A percentile compares a stretch with the other conserved stretches of the same genome.
Evolutionary conservation across 371 early-diverging fungal species (phyloP).

Genomic region (Mortierella polycephala): DNA sequence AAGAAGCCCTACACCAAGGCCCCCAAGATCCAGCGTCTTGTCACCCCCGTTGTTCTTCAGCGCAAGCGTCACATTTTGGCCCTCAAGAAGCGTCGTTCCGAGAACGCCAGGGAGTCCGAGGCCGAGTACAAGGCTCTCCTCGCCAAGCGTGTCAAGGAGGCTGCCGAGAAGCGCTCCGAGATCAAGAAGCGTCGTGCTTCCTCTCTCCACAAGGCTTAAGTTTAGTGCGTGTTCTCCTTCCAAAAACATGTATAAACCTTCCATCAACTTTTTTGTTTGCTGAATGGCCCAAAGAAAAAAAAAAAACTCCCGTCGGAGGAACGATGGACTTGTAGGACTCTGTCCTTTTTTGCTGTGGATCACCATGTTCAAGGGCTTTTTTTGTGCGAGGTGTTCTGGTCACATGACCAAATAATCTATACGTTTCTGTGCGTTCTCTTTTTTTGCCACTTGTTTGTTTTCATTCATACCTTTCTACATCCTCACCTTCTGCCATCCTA

Average conservation of each 20-base stretch:
- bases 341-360: background rate
- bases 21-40: slow-evolving; percentile 96
- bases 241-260: slow-evolving; percentile 12
- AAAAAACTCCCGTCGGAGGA: background rate
- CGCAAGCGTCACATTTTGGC: slow-evolving; percentile 90
- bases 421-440: background rate
- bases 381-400: too few relatives aligned
- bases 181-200: slow-evolving; percentile 71
- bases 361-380: too few relatives aligned
- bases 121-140: slow-evolving; percentile 93
- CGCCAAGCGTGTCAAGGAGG: slow-evolving; percentile 92
- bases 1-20: slow-evolving; percentile 96
- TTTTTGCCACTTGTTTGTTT: background rate
- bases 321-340: too few relatives aligned
- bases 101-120: slow-evolving; percentile 87
- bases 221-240: slow-evolving; percentile 11
- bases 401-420: background rate
- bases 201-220: slow-evolving; percentile 58
- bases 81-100: slow-evolving; percentile 84
- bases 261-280: slow-evolving; percentile 1
- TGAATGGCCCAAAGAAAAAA: background rate
- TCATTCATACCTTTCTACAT: too few relatives aligned
- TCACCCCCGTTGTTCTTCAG: slow-evolving; percentile 94
- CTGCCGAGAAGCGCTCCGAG: slow-evolving; percentile 77
- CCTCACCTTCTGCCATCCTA: background rate